Evolutionary conservation across 2,329 filamentous ascomycete species (phyloP).

Genomic region (Teratosphaeria destructans): DNA sequence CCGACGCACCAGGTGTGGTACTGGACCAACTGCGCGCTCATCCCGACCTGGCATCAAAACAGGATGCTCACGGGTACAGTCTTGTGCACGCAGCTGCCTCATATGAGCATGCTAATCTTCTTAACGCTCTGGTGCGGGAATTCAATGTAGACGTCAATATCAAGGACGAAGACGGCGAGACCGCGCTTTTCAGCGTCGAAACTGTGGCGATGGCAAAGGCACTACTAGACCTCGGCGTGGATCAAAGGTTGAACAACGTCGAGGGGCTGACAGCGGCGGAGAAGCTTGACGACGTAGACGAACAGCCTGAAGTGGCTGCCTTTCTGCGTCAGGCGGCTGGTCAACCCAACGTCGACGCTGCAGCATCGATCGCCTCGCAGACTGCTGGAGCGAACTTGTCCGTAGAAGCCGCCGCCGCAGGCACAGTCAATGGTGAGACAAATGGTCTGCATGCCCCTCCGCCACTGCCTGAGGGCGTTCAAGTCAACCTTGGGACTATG

Average conservation of each 20-base stretch:
- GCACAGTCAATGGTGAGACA: slow-evolving; percentile 15
- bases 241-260: slow-evolving; percentile 53
- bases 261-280: slow-evolving; percentile 74
- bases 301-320: slow-evolving; percentile 63
- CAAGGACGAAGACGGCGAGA: slow-evolving; percentile 83
- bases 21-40: slow-evolving; percentile 63
- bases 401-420: slow-evolving; percentile 23
- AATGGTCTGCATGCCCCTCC: slow-evolving; percentile 39
- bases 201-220: slow-evolving; percentile 65
- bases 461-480: slow-evolving; percentile 63
- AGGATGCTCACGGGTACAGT: slow-evolving; percentile 90
- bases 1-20: slow-evolving; percentile 67
- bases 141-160: slow-evolving; percentile 72
- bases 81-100: slow-evolving; percentile 87
- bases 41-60: slow-evolving; percentile 63
- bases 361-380: slow-evolving; percentile 21
- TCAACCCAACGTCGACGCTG: slow-evolving; percentile 18
- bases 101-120: slow-evolving; percentile 75
- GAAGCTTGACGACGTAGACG: slow-evolving; percentile 67
- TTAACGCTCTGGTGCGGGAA: slow-evolving; percentile 63
- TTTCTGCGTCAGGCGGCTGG: slow-evolving; percentile 47
- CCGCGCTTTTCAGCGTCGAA: slow-evolving; percentile 88
- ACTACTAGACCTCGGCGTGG: slow-evolving; percentile 67
- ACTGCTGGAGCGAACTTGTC: slow-evolving; percentile 11
- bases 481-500: slow-evolving; percentile 68